These are phyloP conservation scores for Penicillium sp. DNA, from an alignment of 2,329 filamentous ascomycete species.

Conservation along the genomic window DNA sequence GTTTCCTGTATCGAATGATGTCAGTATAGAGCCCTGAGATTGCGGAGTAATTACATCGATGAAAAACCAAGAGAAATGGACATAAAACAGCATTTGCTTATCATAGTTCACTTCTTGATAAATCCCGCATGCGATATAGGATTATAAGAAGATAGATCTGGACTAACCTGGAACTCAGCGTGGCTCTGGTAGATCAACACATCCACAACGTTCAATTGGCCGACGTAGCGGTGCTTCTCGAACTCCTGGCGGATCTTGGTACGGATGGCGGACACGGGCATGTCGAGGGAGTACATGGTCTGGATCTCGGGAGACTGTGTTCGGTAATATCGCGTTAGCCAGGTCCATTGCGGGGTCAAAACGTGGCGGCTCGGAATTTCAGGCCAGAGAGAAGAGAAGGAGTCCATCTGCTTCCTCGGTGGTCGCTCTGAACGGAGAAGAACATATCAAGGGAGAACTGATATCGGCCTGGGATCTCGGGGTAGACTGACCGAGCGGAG, in stretches of 20 bases:
- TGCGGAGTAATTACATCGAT: background rate
- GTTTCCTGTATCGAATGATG: constrained; percentile 67
- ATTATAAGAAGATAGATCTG: background rate
- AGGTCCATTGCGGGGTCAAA: background rate
- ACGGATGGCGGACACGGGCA: constrained; percentile 82
- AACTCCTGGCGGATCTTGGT: constrained; percentile 97
- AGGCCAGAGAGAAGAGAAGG: background rate
- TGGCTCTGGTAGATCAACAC: constrained; percentile 88
- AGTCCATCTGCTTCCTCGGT: too few species aligned
- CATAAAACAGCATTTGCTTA: background rate
- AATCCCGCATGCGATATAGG: background rate
- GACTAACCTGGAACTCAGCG: constrained; percentile 82
- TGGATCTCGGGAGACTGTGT: constrained; percentile 90
- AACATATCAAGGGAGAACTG: constrained; percentile 5
- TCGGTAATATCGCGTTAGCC: constrained; percentile 12
- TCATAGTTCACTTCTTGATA: background rate
- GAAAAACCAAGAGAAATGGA: background rate
- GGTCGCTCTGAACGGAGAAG: background rate
- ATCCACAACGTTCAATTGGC: constrained; percentile 83
- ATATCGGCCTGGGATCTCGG: constrained; percentile 9
- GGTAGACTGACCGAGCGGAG: constrained; percentile 77
- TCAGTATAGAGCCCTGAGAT: background rate
- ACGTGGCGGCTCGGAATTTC: background rate
- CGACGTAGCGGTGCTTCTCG: constrained; percentile 90
- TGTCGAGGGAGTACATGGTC: constrained; percentile 90